Conservation (phyloP, 805 yeast genomes). For the Lipomyces sp. region DNA sequence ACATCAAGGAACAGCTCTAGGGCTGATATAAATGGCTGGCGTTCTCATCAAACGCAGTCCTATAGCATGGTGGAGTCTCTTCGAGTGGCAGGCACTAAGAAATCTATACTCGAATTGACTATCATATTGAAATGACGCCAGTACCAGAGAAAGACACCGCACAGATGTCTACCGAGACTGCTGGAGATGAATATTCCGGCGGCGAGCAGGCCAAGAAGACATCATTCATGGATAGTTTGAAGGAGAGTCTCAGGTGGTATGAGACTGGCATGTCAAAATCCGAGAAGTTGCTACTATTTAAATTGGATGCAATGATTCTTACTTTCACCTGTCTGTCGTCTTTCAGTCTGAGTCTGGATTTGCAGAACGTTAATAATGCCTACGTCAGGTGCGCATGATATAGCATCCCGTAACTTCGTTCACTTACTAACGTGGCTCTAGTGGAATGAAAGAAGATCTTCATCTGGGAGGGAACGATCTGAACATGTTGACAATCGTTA, state of each 20-base stretch:
- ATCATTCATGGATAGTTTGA: background rate
- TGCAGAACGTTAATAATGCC: slow-evolving; percentile 27
- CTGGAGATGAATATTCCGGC: background rate
- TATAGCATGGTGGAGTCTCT: no score
- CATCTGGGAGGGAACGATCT: slow-evolving; percentile 52
- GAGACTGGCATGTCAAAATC: slow-evolving; percentile 40
- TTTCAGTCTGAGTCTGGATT: slow-evolving; percentile 22
- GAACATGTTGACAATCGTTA: slow-evolving; percentile 33
- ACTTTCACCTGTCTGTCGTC: slow-evolving; percentile 40
- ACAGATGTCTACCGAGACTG: background rate
- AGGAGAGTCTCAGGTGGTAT: slow-evolving; percentile 40
- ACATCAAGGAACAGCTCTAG: no score
- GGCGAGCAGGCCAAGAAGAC: background rate
- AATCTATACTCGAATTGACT: background rate
- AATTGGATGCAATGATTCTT: slow-evolving; percentile 46
- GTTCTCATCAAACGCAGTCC: no score
- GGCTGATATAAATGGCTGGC: no score
- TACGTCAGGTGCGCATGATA: slow-evolving; percentile 22
- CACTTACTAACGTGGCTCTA: slow-evolving; percentile 48
- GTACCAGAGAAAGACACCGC: background rate
- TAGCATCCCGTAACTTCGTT: background rate
- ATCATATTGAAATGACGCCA: background rate
- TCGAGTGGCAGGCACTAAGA: no score
- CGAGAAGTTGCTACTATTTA: slow-evolving; percentile 45
- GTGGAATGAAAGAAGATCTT: slow-evolving; percentile 60